A percentile compares a stretch with the other conserved stretches of the same genome.
These are phyloP conservation scores for Aspergillus felis DNA, from an alignment of 2,329 filamentous ascomycete genomes.

Conservation along the genomic window DNA sequence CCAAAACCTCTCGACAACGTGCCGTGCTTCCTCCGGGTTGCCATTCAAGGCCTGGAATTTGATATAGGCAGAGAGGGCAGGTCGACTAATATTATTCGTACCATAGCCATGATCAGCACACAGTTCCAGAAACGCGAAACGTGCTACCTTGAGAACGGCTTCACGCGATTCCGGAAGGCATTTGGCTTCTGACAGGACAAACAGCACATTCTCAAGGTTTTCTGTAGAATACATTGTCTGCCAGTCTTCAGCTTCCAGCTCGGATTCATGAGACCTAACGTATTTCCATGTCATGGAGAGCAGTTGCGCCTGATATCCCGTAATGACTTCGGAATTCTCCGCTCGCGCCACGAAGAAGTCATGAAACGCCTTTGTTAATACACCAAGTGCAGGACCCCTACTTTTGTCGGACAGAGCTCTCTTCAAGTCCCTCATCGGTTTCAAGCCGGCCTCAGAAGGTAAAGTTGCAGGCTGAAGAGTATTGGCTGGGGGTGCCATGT, in stretches of 20 bases:
- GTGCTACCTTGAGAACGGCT: constrained; percentile 39
- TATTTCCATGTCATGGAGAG: constrained; percentile 59
- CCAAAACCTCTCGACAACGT: constrained; percentile 43
- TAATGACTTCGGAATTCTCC: constrained; percentile 52
- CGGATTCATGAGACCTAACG: constrained; percentile 42
- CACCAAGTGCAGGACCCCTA: constrained; percentile 60
- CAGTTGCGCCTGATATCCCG: constrained; percentile 61
- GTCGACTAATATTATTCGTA: constrained; percentile 30
- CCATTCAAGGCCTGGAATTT: constrained; percentile 53
- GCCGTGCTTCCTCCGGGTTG: constrained; percentile 51
- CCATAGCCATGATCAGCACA: constrained; percentile 42
- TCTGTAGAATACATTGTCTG: constrained; percentile 36
- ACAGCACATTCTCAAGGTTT: constrained; percentile 39
- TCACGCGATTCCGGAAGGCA: constrained; percentile 36
- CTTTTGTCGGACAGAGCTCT: constrained; percentile 60
- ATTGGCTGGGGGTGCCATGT: constrained; percentile 40
- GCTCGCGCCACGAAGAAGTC: constrained; percentile 59
- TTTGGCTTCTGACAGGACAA: constrained; percentile 34
- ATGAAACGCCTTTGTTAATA: constrained; percentile 62
- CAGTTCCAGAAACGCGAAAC: constrained; percentile 33
- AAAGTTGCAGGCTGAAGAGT: constrained; percentile 53
- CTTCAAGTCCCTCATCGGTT: constrained; percentile 65
- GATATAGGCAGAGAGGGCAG: constrained; percentile 46
- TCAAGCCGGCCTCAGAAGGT: constrained; percentile 60
- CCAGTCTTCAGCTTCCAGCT: constrained; percentile 29